These are phyloP conservation scores for Lactifluus rugatus DNA, from an alignment of 768 basidiomycete species.

Conservation along the genomic window DNA sequence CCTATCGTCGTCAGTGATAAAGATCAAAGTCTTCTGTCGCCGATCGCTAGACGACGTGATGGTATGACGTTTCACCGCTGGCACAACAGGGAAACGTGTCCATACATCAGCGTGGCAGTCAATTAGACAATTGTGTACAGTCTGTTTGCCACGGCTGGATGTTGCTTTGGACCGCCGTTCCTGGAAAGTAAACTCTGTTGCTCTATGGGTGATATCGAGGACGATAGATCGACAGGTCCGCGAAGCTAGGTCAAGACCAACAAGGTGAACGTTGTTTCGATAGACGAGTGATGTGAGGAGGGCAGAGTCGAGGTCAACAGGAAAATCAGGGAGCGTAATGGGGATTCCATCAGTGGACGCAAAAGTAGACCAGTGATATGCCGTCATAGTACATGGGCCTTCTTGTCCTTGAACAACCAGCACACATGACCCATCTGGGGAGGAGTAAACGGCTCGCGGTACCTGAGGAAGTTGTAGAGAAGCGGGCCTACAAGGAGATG, in stretches of 20 bases:
- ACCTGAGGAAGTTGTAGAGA: constrained; percentile 31
- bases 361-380: constrained; percentile 50
- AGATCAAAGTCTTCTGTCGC: constrained; percentile 31
- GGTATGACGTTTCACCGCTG: constrained; percentile 11
- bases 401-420: constrained; percentile 26
- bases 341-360: constrained; percentile 39
- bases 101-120: constrained; percentile 10
- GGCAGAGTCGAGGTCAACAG: constrained; percentile 19
- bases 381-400: constrained; percentile 22
- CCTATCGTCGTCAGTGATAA: constrained; percentile 34
- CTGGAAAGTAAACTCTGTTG: constrained; percentile 49
- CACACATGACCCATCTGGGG: constrained; percentile 49
- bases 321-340: constrained; percentile 27
- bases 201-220: constrained; percentile 44
- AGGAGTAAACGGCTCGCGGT: constrained; percentile 32
- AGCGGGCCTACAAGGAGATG: constrained; percentile 32
- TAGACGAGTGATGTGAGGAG: constrained; percentile 38
- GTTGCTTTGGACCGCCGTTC: constrained; percentile 29
- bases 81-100: constrained; percentile 15
- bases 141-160: constrained; percentile 18
- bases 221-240: constrained; percentile 35
- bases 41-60: constrained; percentile 22
- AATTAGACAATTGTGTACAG: constrained; percentile 32
- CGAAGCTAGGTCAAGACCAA: constrained; percentile 30
- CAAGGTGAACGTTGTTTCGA: constrained; percentile 34